phyloP scores from a whole-genome alignment of 768 basidiomycete species.

The Termitomyces sp. region DNA sequence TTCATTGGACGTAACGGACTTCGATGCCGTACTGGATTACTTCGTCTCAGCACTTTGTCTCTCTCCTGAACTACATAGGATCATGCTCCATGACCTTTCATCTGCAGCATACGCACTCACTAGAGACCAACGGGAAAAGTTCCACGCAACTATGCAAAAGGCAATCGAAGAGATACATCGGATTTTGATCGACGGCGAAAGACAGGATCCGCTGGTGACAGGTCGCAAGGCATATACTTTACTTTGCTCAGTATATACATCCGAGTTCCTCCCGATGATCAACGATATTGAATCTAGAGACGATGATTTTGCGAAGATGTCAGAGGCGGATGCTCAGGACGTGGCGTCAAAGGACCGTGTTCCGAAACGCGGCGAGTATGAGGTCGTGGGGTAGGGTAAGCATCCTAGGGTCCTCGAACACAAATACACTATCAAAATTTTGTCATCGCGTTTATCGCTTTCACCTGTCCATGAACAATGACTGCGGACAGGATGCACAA shows the following conservation, averaged over 20 bases:
- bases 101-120: not conserved
- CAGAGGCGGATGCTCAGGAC: constrained; percentile 6
- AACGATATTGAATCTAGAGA: constrained; percentile 16
- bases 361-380: constrained; percentile 20
- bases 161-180: constrained; percentile 23
- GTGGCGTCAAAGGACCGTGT: constrained; percentile 21
- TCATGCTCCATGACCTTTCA: constrained; percentile 8
- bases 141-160: constrained; percentile 19
- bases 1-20: constrained; percentile 20
- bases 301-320: not conserved
- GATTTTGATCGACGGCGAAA: constrained; percentile 16
- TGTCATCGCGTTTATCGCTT: too few relatives aligned
- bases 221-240: constrained; percentile 1
- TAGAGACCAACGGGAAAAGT: constrained; percentile 16
- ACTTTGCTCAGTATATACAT: too few relatives aligned
- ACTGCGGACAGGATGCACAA: too few relatives aligned
- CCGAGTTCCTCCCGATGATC: not conserved
- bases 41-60: constrained; percentile 12
- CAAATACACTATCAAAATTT: too few relatives aligned
- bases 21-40: constrained; percentile 15
- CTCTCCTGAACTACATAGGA: not conserved
- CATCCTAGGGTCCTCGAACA: too few relatives aligned
- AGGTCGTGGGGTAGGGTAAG: constrained; percentile 19
- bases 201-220: constrained; percentile 16
- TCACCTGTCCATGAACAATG: too few relatives aligned